Conservation (phyloP, 1,284 basidiomycete genomes). For the Xerocomus nothofagi region DNA sequence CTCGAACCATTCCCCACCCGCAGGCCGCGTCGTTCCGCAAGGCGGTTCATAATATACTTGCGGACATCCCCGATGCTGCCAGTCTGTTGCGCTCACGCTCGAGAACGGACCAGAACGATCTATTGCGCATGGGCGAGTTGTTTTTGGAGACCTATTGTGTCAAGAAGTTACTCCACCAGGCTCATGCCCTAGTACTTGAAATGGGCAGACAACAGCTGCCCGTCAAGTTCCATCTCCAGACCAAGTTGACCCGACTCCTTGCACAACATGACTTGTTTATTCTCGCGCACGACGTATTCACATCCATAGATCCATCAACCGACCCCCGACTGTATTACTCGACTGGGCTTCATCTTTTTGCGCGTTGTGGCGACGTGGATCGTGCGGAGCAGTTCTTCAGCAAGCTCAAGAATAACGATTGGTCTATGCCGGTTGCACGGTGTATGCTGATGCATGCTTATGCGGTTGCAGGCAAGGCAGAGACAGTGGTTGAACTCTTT, state of each 20-base stretch:
- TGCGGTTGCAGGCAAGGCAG: constrained; percentile 45
- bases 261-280: constrained; percentile 41
- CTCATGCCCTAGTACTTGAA: constrained; percentile 44
- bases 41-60: constrained; percentile 34
- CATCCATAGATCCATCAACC: constrained; percentile 27
- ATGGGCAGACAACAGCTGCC: constrained; percentile 41
- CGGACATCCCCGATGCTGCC: constrained; percentile 35
- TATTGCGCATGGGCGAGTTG: constrained; percentile 38
- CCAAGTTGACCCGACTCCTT: constrained; percentile 46
- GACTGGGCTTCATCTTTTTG: constrained; percentile 51
- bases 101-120: constrained; percentile 29
- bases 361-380: constrained; percentile 49
- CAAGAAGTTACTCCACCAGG: constrained; percentile 38
- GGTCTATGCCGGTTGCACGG: constrained; percentile 36
- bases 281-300: constrained; percentile 47
- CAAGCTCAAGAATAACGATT: constrained; percentile 34
- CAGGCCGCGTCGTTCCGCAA: constrained; percentile 33
- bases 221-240: constrained; percentile 32
- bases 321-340: constrained; percentile 36
- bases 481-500: constrained; percentile 53
- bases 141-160: constrained; percentile 43
- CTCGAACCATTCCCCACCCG: constrained; percentile 13
- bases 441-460: constrained; percentile 55
- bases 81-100: constrained; percentile 35
- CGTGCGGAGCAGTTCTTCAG: constrained; percentile 47